A percentile compares a stretch with the other conserved stretches of the same genome.
Evolutionary conservation across 2,329 filamentous ascomycete genomes (phyloP).

Genomic region (Calonectria naviculata): DNA sequence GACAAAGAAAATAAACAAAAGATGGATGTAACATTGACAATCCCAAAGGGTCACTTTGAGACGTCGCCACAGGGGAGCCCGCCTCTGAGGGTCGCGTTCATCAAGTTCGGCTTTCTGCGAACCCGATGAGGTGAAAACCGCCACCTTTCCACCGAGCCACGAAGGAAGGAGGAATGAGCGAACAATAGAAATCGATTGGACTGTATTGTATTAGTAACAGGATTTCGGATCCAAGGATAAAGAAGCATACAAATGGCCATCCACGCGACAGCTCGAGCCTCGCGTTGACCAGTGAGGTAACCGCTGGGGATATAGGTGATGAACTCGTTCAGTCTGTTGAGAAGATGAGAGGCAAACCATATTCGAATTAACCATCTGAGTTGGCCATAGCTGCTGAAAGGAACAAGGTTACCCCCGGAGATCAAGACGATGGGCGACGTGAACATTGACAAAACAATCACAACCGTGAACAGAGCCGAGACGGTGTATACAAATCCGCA

Average conservation of each 20-base stretch:
- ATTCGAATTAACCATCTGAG: slow-evolving; percentile 61
- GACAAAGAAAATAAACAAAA: background rate
- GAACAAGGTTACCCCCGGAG: slow-evolving; percentile 60
- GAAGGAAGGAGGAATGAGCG: background rate
- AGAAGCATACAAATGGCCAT: slow-evolving; percentile 59
- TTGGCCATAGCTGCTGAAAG: slow-evolving; percentile 57
- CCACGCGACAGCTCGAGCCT: slow-evolving; percentile 62
- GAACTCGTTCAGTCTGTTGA: slow-evolving; percentile 59
- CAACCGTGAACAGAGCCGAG: background rate
- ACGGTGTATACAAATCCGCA: background rate
- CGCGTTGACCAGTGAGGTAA: slow-evolving; percentile 62
- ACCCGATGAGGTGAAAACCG: slow-evolving; percentile 49
- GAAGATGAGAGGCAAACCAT: slow-evolving; percentile 56
- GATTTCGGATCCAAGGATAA: background rate
- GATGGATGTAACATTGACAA: slow-evolving; percentile 1
- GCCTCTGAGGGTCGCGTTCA: slow-evolving; percentile 59
- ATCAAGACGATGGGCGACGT: slow-evolving; percentile 63
- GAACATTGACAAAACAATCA: slow-evolving; percentile 59
- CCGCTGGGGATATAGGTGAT: slow-evolving; percentile 61
- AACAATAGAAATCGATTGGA: background rate
- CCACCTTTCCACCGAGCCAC: background rate
- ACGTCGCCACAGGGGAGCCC: slow-evolving; percentile 57
- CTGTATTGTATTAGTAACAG: background rate
- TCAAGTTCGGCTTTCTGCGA: slow-evolving; percentile 60
- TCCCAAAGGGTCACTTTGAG: slow-evolving; percentile 50